Conservation (phyloP, 2,329 filamentous ascomycete species). For the Nemania serpens region DNA sequence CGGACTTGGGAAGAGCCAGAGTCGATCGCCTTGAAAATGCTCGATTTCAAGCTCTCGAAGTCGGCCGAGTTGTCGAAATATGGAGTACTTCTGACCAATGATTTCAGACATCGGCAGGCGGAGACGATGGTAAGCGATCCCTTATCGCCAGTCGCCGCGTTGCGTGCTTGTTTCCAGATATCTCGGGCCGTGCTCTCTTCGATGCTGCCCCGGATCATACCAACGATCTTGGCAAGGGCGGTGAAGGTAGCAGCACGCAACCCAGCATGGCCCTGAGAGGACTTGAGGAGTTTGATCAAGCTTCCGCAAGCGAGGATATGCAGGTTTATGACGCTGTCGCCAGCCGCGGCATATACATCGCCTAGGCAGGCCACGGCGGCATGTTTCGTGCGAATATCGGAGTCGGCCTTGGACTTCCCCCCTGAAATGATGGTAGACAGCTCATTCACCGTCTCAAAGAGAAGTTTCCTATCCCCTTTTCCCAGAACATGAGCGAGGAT, state of each 20-base stretch:
- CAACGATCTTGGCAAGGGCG: constrained; percentile 74
- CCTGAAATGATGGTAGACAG: constrained; percentile 73
- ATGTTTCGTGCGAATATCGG: constrained; percentile 80
- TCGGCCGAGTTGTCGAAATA: constrained; percentile 90
- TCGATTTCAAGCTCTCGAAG: constrained; percentile 84
- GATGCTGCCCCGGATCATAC: constrained; percentile 74
- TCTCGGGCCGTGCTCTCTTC: constrained; percentile 88
- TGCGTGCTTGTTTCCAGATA: constrained; percentile 89
- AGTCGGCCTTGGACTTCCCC: constrained; percentile 75
- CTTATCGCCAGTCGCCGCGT: constrained; percentile 77
- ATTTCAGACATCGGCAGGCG: constrained; percentile 78
- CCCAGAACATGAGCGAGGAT: constrained; percentile 83
- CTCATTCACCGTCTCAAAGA: constrained; percentile 95
- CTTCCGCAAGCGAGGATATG: constrained; percentile 75
- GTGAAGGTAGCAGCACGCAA: constrained; percentile 78
- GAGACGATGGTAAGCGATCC: constrained; percentile 78
- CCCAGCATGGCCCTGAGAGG: constrained; percentile 78
- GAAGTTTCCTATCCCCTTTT: constrained; percentile 84
- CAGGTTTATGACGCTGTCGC: constrained; percentile 87
- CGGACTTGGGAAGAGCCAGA: constrained; percentile 75
- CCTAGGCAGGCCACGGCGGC: constrained; percentile 86
- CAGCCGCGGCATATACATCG: constrained; percentile 87
- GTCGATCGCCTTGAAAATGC: constrained; percentile 86
- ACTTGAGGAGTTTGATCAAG: constrained; percentile 79
- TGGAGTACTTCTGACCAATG: constrained; percentile 70